phyloP scores from a whole-genome alignment of 1,284 basidiomycete genomes.

The Melampsora occidentalis region DNA sequence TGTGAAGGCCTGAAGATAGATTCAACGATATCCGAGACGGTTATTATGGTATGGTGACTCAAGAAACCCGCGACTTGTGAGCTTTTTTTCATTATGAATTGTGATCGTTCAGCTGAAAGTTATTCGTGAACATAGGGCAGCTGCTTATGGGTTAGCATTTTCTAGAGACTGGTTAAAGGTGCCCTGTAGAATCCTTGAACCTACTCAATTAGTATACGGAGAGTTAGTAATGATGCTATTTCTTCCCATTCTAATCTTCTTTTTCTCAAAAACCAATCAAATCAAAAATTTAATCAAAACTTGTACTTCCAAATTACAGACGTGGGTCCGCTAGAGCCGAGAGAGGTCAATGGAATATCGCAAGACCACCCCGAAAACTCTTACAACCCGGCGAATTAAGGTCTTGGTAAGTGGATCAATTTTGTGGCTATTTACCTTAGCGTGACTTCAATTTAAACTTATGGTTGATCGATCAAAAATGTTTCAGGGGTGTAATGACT shows the following conservation, averaged over 20 bases:
- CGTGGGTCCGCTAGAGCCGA: not conserved
- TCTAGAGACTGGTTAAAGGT: not conserved
- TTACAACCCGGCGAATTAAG: slow-evolving; percentile 1
- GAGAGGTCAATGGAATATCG: slow-evolving; percentile 35
- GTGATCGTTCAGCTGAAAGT: not conserved
- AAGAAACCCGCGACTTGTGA: slow-evolving; percentile 8
- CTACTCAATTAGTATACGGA: not conserved
- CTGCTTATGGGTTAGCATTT: slow-evolving; percentile 15
- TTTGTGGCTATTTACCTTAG: not conserved
- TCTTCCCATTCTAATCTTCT: too few relatives aligned
- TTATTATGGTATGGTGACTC: slow-evolving; percentile 16
- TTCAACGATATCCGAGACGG: slow-evolving; percentile 19
- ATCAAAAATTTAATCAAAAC: not conserved
- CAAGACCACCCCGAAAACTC: slow-evolving; percentile 2
- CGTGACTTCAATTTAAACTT: not conserved
- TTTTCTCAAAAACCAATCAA: not conserved
- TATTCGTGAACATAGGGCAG: not conserved
- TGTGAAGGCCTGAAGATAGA: slow-evolving; percentile 13
- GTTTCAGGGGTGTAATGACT: slow-evolving; percentile 26
- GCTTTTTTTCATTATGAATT: not conserved
- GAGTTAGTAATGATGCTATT: not conserved
- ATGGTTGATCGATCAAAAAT: not conserved
- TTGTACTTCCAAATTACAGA: not conserved
- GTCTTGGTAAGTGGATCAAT: slow-evolving; percentile 14
- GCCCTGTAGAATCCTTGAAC: not conserved